Evolutionary conservation across 805 yeast species (phyloP).

Genomic region (Komagataella phaffii): DNA sequence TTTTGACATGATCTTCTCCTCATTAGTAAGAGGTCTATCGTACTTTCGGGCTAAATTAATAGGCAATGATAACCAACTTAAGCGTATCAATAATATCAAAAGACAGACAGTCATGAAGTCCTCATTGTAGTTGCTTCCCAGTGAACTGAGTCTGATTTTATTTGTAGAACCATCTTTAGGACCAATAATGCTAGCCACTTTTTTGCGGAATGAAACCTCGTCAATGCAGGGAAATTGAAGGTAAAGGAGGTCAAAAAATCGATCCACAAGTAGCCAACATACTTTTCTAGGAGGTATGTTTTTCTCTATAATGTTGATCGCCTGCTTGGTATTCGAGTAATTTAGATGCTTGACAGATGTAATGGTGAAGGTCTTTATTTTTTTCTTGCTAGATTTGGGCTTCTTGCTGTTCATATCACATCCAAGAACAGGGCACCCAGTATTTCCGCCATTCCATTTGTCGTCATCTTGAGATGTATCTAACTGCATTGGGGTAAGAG

Average conservation of each 20-base stretch:
- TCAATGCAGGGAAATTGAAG: constrained; percentile 57
- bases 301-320: constrained; percentile 25
- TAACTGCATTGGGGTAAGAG: neutral
- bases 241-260: constrained; percentile 47
- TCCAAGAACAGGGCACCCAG: constrained; percentile 8
- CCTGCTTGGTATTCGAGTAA: constrained; percentile 25
- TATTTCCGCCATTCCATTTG: neutral
- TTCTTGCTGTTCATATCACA: constrained; percentile 7
- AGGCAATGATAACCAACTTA: constrained; percentile 45
- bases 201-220: constrained; percentile 33
- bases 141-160: constrained; percentile 13
- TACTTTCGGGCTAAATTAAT: constrained; percentile 20
- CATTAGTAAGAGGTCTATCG: constrained; percentile 14
- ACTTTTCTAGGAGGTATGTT: constrained; percentile 40
- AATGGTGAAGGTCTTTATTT: constrained; percentile 15
- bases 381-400: constrained; percentile 7
- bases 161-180: constrained; percentile 15
- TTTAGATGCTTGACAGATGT: constrained; percentile 20
- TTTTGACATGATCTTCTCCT: constrained; percentile 18
- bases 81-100: constrained; percentile 33
- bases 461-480: neutral
- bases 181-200: constrained; percentile 32
- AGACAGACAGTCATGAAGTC: constrained; percentile 40
- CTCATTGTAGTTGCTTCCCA: constrained; percentile 21
- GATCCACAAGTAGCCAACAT: constrained; percentile 41